These are phyloP conservation scores for Pseudocercospora pini-densiflorae DNA, from an alignment of 2,329 filamentous ascomycete genomes.

Conservation along the genomic window DNA sequence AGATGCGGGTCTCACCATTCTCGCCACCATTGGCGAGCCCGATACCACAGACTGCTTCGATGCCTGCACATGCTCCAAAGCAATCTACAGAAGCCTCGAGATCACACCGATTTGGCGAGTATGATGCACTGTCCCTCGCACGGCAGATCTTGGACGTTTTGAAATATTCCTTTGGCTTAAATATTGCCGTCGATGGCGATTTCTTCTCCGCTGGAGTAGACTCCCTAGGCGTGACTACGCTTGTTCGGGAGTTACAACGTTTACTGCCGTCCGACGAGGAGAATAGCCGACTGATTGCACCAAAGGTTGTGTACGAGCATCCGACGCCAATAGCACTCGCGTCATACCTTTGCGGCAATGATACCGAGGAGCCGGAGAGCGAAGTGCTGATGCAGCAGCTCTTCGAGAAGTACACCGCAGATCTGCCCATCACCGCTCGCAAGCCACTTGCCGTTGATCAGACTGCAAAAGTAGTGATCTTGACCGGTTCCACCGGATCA, in stretches of 20 bases:
- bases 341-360: constrained; percentile 19
- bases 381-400: constrained; percentile 26
- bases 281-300: constrained; percentile 44
- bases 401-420: constrained; percentile 36
- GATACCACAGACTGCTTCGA: background rate
- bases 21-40: background rate
- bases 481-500: constrained; percentile 45
- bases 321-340: constrained; percentile 54
- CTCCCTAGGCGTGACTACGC: constrained; percentile 46
- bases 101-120: background rate
- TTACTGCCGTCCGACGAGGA: constrained; percentile 28
- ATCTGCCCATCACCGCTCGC: constrained; percentile 26
- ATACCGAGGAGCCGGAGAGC: constrained; percentile 6
- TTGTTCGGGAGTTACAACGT: constrained; percentile 17
- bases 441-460: constrained; percentile 8
- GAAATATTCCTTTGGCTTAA: constrained; percentile 8
- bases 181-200: constrained; percentile 15
- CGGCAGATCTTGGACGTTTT: constrained; percentile 20
- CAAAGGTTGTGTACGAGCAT: constrained; percentile 42
- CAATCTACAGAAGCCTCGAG: background rate
- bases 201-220: constrained; percentile 23
- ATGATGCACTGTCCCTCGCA: constrained; percentile 4
- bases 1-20: background rate
- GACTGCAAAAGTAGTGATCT: constrained; percentile 29
- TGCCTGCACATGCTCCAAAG: background rate